Base-by-base conservation (phyloP, 164 flowering plant genomes). In the Warburgia ugandensis region DNA sequence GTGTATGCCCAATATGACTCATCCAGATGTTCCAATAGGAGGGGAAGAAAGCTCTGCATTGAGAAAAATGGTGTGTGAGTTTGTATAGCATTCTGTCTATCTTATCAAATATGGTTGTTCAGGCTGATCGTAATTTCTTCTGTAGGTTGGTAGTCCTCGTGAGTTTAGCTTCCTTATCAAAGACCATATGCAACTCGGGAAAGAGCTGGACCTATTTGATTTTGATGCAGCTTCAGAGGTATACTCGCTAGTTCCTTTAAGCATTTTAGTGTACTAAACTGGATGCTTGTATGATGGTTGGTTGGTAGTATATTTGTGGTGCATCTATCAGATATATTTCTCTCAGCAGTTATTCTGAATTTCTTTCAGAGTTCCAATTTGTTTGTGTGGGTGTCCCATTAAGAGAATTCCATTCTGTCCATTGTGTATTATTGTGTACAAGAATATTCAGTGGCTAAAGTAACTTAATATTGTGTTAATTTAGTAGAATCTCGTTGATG, bases 221-320 rank as follows among this genome's bases (percentile, higher is more conserved):
- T 91, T 91, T 71, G 98, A 91, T 73, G 79, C 92, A 37, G 96
- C 95, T 60, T 71, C 95, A 16, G 90, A 86, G 92, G 97, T 91
- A 81, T 55, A 37, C 28, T 54, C 23, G 47, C 7, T 9, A 25
- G 8, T 5, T 6, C 2, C 29, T 29, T 20, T 44, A 12, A 0
- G 19, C 20, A 12, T 2, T n/a, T 39, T 39, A 11, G 37, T 33
- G 12, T 32, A 1, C 7, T 32, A 32, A 6, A 12, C 36, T 32
- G 12, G 36, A n/a, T n/a, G n/a, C n/a, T n/a, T n/a, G n/a, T n/a
- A n/a, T n/a, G n/a, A n/a, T n/a, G n/a, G n/a, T 16, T 35, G 38
- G 4, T 35, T 35, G n/a, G 38, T 12, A 35, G 16, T 6, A 13
- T 35, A 5, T 35, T 35, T 16, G 12, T 35, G n/a, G n/a, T 35